Evolutionary conservation across 345 rosid genomes (phyloP), one percentile per base, ranked within the genome.

Genomic region (Eucalyptus urophylla): DNA sequence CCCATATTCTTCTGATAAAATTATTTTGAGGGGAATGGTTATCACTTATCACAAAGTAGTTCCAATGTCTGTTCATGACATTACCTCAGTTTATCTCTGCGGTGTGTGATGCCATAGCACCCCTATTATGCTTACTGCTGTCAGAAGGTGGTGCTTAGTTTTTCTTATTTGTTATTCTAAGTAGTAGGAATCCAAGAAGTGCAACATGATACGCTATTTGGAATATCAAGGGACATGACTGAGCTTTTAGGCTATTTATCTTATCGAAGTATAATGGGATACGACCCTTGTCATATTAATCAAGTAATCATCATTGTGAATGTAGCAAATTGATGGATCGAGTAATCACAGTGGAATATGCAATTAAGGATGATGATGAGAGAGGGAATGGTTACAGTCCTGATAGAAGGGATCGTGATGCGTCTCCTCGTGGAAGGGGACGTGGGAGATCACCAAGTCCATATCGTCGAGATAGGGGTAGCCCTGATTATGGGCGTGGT

Each of bases 401-500:
- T 88, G 99, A 95, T 14, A 94, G 97, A 91, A 91, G 91, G 80
- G 91, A 86, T 29, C 97, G 95, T 81, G 97, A 94, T 86, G 93
- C 94, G 89, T 98, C 98, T 69, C 98, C 96, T 21, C 97, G 92
- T 90, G 93, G 96, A 91, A 89, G 94, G 86, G 91, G 92, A 31
- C 93, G 95, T 49, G 94, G 96, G 92, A 92, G 97, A 69, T 97
- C 99, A 8, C 96, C 98, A 44, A 96, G 97, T 92, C 99, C 99
- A 11, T 95, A 95, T 89, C 94, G 92, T 25, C 96, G 96, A 88
- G 99, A 95, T 76, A 93, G 99, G 89, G 99, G 96, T 6, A 98
- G 98, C 92, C 99, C 99, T 86, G 99, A 98, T 89, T 96, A 98
- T 92, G 99, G 99, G 14, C 97, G 93, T 89, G 98, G 98, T 67